phyloP scores from a whole-genome alignment of 129 eudicot genomes.

The Chrysanthemum makinoi region DNA sequence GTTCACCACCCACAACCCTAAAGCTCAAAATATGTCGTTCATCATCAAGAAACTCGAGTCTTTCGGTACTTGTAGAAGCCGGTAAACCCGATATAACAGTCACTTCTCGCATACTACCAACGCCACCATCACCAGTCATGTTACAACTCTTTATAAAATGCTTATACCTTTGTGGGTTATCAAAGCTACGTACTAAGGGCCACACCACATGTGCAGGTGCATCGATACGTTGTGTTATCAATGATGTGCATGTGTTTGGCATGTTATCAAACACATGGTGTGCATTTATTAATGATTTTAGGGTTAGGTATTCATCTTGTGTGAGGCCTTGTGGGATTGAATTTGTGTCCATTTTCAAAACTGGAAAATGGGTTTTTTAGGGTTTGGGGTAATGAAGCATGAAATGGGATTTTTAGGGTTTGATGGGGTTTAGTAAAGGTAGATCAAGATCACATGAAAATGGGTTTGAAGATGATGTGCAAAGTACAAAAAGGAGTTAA shows the following conservation, averaged over 20 bases:
- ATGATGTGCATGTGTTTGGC: conserved; percentile 91
- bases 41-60: conserved; percentile 80
- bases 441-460: conserved; percentile 21
- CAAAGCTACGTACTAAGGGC: conserved; percentile 79
- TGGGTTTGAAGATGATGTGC: conserved; percentile 24
- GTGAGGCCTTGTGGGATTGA: conserved; percentile 58
- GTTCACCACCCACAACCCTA: conserved; percentile 89
- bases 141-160: conserved; percentile 90
- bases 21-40: conserved; percentile 65
- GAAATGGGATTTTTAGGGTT: background rate
- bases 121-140: conserved; percentile 66
- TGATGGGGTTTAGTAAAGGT: background rate
- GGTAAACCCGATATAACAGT: conserved; percentile 91
- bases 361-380: conserved; percentile 4
- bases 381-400: conserved; percentile 15
- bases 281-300: conserved; percentile 54
- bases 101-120: conserved; percentile 73
- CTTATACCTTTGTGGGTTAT: conserved; percentile 90
- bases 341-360: conserved; percentile 33
- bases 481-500: background rate
- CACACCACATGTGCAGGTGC: conserved; percentile 76
- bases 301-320: conserved; percentile 47
- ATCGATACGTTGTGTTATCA: conserved; percentile 78
- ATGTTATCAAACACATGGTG: conserved; percentile 61
- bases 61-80: conserved; percentile 85